Evolutionary conservation across 352 stramenopile species (phyloP).

Genomic region (Phytophthora meadii): DNA sequence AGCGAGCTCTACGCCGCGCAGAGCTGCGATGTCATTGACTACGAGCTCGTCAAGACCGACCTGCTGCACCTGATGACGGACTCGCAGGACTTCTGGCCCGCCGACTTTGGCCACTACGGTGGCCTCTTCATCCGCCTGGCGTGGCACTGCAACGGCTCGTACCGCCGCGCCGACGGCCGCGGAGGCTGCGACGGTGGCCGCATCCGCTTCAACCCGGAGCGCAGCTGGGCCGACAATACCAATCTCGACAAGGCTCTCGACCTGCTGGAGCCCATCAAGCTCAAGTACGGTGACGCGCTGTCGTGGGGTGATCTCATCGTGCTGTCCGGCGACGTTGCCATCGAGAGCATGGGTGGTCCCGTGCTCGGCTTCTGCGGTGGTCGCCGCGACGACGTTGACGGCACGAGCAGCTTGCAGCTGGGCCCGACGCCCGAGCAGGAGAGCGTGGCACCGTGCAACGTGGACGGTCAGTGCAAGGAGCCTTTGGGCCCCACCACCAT

Average conservation of each 20-base stretch:
- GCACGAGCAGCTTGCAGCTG: constrained; percentile 61
- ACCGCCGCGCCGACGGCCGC: constrained; percentile 38
- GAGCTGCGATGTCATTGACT: constrained; percentile 50
- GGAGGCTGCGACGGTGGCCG: constrained; percentile 36
- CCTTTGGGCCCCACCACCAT: constrained; percentile 65
- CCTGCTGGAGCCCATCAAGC: constrained; percentile 65
- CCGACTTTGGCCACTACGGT: constrained; percentile 90
- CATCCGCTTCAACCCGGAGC: constrained; percentile 57
- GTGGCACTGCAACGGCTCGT: constrained; percentile 72
- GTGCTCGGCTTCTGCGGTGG: constrained; percentile 90
- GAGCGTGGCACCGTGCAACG: constrained; percentile 46
- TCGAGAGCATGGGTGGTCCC: constrained; percentile 93
- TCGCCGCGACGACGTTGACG: constrained; percentile 79
- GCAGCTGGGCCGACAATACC: constrained; percentile 53
- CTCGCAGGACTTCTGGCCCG: constrained; percentile 84
- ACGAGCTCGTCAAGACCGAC: constrained; percentile 69
- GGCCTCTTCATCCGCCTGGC: constrained; percentile 86
- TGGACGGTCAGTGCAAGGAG: constrained; percentile 56
- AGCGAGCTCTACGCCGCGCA: constrained; percentile 37
- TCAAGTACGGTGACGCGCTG: constrained; percentile 68
- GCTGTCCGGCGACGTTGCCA: constrained; percentile 88
- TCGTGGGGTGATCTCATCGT: constrained; percentile 95
- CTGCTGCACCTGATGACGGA: constrained; percentile 73
- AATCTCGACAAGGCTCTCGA: constrained; percentile 70
- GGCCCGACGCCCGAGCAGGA: constrained; percentile 53